A percentile compares a stretch with the other conserved stretches of the same genome.
phyloP scores from a whole-genome alignment of 1,139 yeast genomes.

The Yamadazyma blattariae region DNA sequence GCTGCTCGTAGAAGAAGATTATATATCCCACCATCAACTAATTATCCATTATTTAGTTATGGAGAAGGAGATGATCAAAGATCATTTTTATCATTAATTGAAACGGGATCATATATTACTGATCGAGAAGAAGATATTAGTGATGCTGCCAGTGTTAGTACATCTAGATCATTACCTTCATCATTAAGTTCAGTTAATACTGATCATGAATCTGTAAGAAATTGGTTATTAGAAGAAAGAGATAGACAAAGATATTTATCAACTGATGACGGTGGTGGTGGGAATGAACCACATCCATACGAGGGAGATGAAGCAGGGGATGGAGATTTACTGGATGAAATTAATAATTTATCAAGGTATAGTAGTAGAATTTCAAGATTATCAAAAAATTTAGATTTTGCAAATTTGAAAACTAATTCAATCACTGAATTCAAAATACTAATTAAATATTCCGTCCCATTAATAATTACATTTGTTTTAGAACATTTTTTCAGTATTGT shows the following conservation, averaged over 20 bases:
- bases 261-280: conserved; percentile 15
- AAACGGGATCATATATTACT: conserved; percentile 39
- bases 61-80: conserved; percentile 63
- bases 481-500: conserved; percentile 74
- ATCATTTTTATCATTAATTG: conserved; percentile 52
- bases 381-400: conserved; percentile 28
- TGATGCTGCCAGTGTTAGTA: conserved; percentile 51
- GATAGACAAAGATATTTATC: conserved; percentile 43
- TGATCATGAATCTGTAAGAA: conserved; percentile 51
- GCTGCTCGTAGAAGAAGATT: conserved; percentile 41
- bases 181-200: conserved; percentile 51
- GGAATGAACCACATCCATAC: no score
- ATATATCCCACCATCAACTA: conserved; percentile 72
- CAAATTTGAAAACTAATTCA: conserved; percentile 43
- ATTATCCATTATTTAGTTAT: conserved; percentile 62
- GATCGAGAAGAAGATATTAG: conserved; percentile 41
- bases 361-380: conserved; percentile 7
- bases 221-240: conserved; percentile 68
- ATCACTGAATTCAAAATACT: conserved; percentile 47
- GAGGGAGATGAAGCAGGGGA: conserved; percentile 38
- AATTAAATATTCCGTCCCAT: conserved; percentile 57
- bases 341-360: conserved; percentile 11
- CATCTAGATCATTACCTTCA: conserved; percentile 64
- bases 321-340: conserved; percentile 17
- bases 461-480: conserved; percentile 62